Base-by-base conservation (phyloP, 257 asterid genomes). In the Coffea canephora region DNA sequence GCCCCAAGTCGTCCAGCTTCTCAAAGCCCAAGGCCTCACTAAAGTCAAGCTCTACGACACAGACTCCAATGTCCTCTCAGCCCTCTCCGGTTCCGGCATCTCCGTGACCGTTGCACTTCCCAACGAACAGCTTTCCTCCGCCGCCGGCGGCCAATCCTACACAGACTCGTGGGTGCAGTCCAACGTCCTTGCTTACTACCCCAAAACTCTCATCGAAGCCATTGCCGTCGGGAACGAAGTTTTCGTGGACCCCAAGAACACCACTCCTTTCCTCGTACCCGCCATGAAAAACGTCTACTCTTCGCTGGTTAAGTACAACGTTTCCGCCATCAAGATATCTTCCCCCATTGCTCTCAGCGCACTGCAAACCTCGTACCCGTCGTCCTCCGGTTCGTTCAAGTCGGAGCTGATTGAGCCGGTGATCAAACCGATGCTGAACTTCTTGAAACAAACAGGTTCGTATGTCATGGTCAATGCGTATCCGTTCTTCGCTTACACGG, bases 211-310 rank as follows among this genome's bases (percentile, higher is more conserved):
- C 16, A 93, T 95, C 73, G 95, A 90, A 45, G 87, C 93, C 82
- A 88, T 95, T 14, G 91, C 96, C 11, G 98, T 95, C 6, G 99
- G 99, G 5, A 95, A 95, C 5, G 98, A 95, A 54, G 98, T 95
- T 0, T 91, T 91, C 55, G 96, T 83, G 16, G 94, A 89, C 79
- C 91, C 96, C 3, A 71, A 82, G 0, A 91, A 93, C 79, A 87
- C 90, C 25, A 86, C 97, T 3, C 23, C 43, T 2, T 91, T 54
- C 87, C 91, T 95, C 71, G 97, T 95, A 14, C 88, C 97, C 52
- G 99, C 99, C 83, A 90, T 95, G 99, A 83, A 87, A 16, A 95
- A 93, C 81, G 87, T 95, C 4, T 73, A 95, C 62, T 81, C 91
- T 0, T 93, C 99, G 0, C 89, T 95, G 3, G 79, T 39, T 2